Evolutionary conservation across 345 rosid genomes (phyloP), one percentile per base, ranked within the genome.

Genomic region (Turritis glabra): DNA sequence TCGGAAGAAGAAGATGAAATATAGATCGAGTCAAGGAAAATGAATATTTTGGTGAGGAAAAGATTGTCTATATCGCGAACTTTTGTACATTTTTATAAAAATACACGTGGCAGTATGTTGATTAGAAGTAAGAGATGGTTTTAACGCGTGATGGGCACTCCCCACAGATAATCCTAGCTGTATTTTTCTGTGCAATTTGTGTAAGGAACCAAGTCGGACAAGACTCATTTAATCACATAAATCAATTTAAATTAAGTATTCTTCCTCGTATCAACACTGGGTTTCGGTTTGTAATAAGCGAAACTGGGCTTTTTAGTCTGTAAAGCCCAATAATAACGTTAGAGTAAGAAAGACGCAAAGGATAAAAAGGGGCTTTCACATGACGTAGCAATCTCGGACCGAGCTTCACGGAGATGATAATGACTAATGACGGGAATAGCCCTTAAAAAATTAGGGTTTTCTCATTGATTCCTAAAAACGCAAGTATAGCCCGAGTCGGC

Each of bases 351-450:
- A 41, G 17, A 62, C 71, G 75, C 53, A 62, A 63, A 18, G 80
- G 80, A 5, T 64, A 46, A 26, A 57, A 77, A 19, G 27, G 72
- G 40, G 12, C 0, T 11, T 71, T 64, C 72, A 46, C 7, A 70
- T 70, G 15, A 70, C 75, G 71, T 70, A 37, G 75, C 76, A 70
- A 70, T 63, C 51, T 35, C 65, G 67, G 80, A 77, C 76, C 76
- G 72, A 64, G 72, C 30, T 70, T 55, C 72, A 70, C 67, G 80
- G 71, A 19, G 32, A 64, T 1, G 1, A 2, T 17, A 64, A 64
- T 55, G 71, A 77, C 80, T 17, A 64, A 64, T 55, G 71, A 77
- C 80, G 67, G 50, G 35, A 46, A 9, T 69, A 54, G 5, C 75
- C 80, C 27, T 63, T 23, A 29, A 7, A 68, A 48, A 17, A 76